Conservation (phyloP, 495 filamentous ascomycete species). For the Hypoxylon intermedium region DNA sequence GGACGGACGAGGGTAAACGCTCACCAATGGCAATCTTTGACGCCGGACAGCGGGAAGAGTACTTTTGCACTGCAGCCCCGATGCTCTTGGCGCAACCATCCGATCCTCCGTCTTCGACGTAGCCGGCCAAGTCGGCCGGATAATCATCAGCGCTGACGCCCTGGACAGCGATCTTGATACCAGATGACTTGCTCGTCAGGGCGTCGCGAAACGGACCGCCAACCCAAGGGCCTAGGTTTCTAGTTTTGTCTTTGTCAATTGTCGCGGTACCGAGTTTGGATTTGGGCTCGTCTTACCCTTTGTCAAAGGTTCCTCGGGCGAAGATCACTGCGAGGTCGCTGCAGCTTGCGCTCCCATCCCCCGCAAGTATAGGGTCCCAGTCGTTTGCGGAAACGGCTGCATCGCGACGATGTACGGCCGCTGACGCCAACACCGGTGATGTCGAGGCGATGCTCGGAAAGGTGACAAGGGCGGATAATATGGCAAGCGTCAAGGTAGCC, state of each 20-base stretch:
- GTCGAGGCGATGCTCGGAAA: not conserved
- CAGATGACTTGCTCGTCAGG: conserved; percentile 8
- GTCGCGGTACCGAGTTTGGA: no score
- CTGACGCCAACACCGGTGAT: conserved; percentile 8
- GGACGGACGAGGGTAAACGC: not conserved
- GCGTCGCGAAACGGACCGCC: conserved; percentile 31
- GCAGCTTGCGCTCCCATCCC: conserved; percentile 13
- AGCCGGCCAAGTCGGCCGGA: conserved; percentile 32
- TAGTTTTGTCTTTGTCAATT: conserved; percentile 7
- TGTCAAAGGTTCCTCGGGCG: conserved; percentile 39
- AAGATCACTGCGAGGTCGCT: conserved; percentile 41
- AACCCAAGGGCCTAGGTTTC: conserved; percentile 35
- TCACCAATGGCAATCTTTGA: conserved; percentile 33
- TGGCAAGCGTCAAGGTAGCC: no score
- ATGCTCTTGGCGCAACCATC: conserved; percentile 28
- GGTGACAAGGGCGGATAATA: conserved; percentile 12
- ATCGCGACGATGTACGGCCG: conserved; percentile 10
- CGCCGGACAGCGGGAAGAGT: conserved; percentile 21
- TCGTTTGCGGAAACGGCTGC: conserved; percentile 27
- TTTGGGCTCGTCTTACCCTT: conserved; percentile 25
- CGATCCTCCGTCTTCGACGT: conserved; percentile 32
- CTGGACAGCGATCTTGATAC: conserved; percentile 25
- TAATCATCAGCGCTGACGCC: conserved; percentile 32
- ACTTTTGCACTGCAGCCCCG: conserved; percentile 20
- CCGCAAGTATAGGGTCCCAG: conserved; percentile 28